These are phyloP conservation scores for Candida labiduridarum DNA, from an alignment of 1,139 yeast species.

Conservation along the genomic window DNA sequence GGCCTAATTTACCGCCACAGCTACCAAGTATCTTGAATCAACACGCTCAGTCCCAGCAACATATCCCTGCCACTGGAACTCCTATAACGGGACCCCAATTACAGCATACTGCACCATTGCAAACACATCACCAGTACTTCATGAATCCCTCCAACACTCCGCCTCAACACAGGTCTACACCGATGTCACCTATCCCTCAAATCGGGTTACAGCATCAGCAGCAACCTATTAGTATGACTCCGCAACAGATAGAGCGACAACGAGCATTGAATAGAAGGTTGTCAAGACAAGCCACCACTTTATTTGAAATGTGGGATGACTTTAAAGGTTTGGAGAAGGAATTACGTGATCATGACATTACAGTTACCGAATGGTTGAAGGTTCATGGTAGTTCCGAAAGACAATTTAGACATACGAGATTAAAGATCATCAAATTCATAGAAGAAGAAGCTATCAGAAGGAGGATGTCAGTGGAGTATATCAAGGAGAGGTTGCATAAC, in stretches of 20 bases:
- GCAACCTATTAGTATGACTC: conserved; percentile 9
- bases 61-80: background rate
- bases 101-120: conserved; percentile 1
- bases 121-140: background rate
- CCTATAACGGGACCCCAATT: background rate
- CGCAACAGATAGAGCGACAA: conserved; percentile 21
- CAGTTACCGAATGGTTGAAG: conserved; percentile 39
- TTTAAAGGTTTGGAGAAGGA: conserved; percentile 34
- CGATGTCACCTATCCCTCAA: conserved; percentile 4
- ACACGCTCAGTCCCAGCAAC: conserved; percentile 10
- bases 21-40: conserved; percentile 2
- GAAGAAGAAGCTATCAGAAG: conserved; percentile 35
- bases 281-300: conserved; percentile 35
- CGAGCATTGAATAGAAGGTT: conserved; percentile 29
- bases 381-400: conserved; percentile 38
- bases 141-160: background rate
- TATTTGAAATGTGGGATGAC: conserved; percentile 45
- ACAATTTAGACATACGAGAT: conserved; percentile 37
- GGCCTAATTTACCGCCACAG: background rate
- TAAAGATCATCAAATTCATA: conserved; percentile 35
- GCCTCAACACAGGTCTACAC: background rate
- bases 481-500: conserved; percentile 33
- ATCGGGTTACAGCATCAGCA: conserved; percentile 3
- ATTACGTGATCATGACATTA: conserved; percentile 29
- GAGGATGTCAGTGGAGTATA: conserved; percentile 24